phyloP scores from a whole-genome alignment of 768 basidiomycete species.

The Amyloporia xantha region DNA sequence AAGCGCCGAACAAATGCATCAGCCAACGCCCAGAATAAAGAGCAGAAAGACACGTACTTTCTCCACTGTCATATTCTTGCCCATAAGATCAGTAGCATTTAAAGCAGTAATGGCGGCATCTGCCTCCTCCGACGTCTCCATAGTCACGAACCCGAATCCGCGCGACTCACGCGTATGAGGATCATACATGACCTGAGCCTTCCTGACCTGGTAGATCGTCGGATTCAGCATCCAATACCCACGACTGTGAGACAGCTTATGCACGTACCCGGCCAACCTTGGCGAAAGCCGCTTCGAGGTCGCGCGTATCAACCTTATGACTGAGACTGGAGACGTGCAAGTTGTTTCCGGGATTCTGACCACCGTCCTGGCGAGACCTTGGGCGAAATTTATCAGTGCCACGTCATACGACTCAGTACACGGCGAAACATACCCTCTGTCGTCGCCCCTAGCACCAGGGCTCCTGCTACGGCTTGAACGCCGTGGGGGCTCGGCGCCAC shows the following conservation, averaged over 20 bases:
- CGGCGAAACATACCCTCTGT: slow-evolving; percentile 43
- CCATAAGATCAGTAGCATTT: slow-evolving; percentile 79
- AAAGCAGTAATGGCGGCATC: slow-evolving; percentile 84
- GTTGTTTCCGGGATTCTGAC: slow-evolving; percentile 57
- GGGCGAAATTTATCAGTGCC: slow-evolving; percentile 7
- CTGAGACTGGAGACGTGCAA: slow-evolving; percentile 57
- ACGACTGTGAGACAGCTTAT: too few species aligned
- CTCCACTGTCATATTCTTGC: slow-evolving; percentile 84
- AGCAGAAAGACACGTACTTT: slow-evolving; percentile 42
- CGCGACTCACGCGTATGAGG: slow-evolving; percentile 66
- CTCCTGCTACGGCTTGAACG: slow-evolving; percentile 78
- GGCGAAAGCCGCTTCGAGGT: slow-evolving; percentile 82
- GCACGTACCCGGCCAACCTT: slow-evolving; percentile 83
- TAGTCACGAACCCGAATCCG: slow-evolving; percentile 87
- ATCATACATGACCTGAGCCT: slow-evolving; percentile 60
- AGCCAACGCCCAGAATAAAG: not conserved
- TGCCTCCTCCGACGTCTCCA: slow-evolving; percentile 81
- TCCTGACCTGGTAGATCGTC: slow-evolving; percentile 62
- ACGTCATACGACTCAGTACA: not conserved
- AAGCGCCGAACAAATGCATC: not conserved
- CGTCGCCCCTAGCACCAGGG: slow-evolving; percentile 46
- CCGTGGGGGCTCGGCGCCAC: slow-evolving; percentile 46
- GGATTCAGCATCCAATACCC: too few species aligned
- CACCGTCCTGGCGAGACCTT: slow-evolving; percentile 26
- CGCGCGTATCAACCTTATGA: slow-evolving; percentile 66